These are phyloP conservation scores for Thraustochytrium striatum DNA, from an alignment of 352 stramenopile species.

Conservation along the genomic window DNA sequence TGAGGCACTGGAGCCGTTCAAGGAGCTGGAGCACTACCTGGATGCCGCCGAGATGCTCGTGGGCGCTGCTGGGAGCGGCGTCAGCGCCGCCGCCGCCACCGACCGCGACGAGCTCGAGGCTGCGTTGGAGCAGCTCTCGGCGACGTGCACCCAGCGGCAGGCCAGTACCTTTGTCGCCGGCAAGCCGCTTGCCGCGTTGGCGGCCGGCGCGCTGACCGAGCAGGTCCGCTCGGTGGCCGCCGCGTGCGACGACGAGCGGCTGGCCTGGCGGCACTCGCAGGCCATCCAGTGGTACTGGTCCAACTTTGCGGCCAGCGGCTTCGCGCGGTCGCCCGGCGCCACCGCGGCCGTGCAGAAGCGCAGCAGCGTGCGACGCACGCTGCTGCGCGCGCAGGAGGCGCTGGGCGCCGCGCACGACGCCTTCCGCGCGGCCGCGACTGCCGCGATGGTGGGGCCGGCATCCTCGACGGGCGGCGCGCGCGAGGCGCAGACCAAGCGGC, in stretches of 20 bases:
- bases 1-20: background rate
- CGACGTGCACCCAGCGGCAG: background rate
- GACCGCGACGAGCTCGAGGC: too few species aligned
- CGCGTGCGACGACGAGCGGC: background rate
- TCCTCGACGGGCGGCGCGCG: background rate
- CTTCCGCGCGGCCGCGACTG: constrained; percentile 4
- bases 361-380: background rate
- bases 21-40: background rate
- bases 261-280: background rate
- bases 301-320: background rate
- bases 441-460: too few species aligned
- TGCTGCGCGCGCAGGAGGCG: background rate
- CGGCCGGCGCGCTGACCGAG: too few species aligned
- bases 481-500: constrained; percentile 8
- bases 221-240: too few species aligned
- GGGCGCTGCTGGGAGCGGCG: too few species aligned
- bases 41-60: background rate
- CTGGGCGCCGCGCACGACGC: background rate
- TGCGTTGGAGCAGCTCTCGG: too few species aligned
- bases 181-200: too few species aligned
- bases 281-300: constrained; percentile 35
- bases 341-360: background rate
- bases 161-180: background rate
- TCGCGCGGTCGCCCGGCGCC: background rate
- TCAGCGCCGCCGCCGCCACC: too few species aligned